Evolutionary conservation across 2,329 filamentous ascomycete genomes (phyloP), one percentile per base, ranked within the genome.

Genomic region (Trichophyton mentagrophytes): DNA sequence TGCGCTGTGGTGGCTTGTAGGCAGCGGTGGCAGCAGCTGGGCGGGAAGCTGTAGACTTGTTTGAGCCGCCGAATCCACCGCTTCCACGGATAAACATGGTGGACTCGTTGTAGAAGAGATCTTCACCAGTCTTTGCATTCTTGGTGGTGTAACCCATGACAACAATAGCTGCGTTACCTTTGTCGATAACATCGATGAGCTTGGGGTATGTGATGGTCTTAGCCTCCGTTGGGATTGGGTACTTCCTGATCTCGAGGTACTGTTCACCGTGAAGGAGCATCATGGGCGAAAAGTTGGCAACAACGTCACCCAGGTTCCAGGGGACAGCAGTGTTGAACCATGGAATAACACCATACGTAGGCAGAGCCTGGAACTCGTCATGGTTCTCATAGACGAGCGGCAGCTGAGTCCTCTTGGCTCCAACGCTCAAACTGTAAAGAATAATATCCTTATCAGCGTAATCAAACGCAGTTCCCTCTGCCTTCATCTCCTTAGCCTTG

Each of bases 241-340:
- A 95, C 75, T 92, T 90, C 72, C 86, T 85, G 70, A 99, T 83
- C 77, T 99, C 93, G 65, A 99, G 89, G 78, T 91, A 99, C 76
- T 99, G 93, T 80, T 99, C 93, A 71, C 93, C 93, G 78, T 99
- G 93, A 25, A 99, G 87, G 58, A 99, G 85, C 90, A 96, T 96
- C 90, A 96, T 96, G 64, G 91, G 92, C 42, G 85, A 90, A 80
- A 96, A 99, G 81, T 97, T 95, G 73, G 91, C 90, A 30, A 97
- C 87, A 64, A 99, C 82, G 61, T 91, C 84, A 70, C 85, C 83
- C 69, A 93, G 82, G 74, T 80, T 85, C 79, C 88, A 97, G 30
- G 92, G 89, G 63, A 85, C 79, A 66, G 88, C 81, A 63, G 90
- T 86, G 76, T 87, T 87, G 78, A 97, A 96, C 69, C 86, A 88